Evolutionary conservation across 1,139 yeast genomes (phyloP), one percentile per base, ranked within the genome.

Genomic region (Saccharomyces hybrid): DNA sequence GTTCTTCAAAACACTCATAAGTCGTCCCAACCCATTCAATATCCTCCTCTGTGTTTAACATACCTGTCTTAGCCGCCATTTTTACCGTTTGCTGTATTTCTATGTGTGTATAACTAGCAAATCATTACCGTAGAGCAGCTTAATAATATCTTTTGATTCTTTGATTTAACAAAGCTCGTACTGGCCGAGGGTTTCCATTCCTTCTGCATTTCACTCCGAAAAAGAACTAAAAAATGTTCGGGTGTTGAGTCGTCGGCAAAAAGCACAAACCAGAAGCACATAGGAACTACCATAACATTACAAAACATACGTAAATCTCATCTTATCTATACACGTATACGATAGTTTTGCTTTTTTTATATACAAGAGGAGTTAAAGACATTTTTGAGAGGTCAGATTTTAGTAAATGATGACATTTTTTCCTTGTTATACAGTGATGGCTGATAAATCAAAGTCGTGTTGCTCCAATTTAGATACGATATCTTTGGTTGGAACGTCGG

Each of bases 401-500:
- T 46, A 11, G 19, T 14, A 25, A 25, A 11, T 11, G 48, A 26
- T 14, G 48, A 14, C 29, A 28, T 28, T 29, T 9, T 38, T 38
- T 38, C 9, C 26, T 38, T 38, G 26, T 49, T 47, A 56, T 14
- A 50, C 46, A 5, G 58, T 46, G 27, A 72, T 65, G 50, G 67
- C 69, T 42, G 64, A 57, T 54, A 79, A 63, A 57, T 79, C 80
- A 59, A 72, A 75, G 1, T 76, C 75, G 50, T 64, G 62, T 3
- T 60, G 54, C 25, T 69, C 70, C 50, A 77, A 63, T 58, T 63
- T 64, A 44, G 67, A 57, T 46, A 77, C 58, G 42, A 77, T 67
- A 28, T 71, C 70, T 34, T 66, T 64, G 27, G 72, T 67, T 9
- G 70, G 59, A 26, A 66, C 55, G 28, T 62, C 67, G 56, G 69